phyloP scores from a whole-genome alignment of 2,329 filamentous ascomycete species.

The Sclerotinia sclerotiorum region DNA sequence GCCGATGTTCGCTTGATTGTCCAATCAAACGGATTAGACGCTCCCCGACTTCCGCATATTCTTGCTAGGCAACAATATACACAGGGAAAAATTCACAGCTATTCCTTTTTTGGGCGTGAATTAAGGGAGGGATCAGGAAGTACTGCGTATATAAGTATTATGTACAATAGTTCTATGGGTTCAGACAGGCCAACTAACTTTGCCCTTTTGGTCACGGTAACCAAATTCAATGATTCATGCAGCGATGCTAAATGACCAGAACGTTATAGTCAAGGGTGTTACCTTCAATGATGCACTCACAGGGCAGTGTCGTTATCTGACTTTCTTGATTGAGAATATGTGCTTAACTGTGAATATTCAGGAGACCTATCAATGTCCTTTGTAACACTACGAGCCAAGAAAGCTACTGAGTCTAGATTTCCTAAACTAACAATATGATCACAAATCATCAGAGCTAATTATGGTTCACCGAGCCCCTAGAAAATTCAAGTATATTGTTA shows the following conservation, averaged over 20 bases:
- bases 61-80: neutral
- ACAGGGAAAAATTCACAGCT: constrained; percentile 17
- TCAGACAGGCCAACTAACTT: neutral
- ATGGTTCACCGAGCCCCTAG: too few species aligned
- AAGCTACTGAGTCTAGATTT: too few species aligned
- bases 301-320: neutral
- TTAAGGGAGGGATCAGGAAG: neutral
- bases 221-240: neutral
- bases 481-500: too few species aligned
- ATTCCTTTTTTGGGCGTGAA: too few species aligned
- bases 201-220: neutral
- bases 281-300: neutral
- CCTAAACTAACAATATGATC: too few species aligned
- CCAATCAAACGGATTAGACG: neutral
- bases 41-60: constrained; percentile 3
- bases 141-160: neutral
- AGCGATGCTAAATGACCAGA: neutral
- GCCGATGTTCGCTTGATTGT: neutral
- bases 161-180: neutral
- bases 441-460: too few species aligned
- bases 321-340: neutral
- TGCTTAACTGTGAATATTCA: neutral
- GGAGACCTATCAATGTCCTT: too few species aligned
- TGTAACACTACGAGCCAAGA: too few species aligned
- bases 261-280: neutral